Evolutionary conservation across 164 flowering plant species (phyloP).

Genomic region (Vitis riparia): DNA sequence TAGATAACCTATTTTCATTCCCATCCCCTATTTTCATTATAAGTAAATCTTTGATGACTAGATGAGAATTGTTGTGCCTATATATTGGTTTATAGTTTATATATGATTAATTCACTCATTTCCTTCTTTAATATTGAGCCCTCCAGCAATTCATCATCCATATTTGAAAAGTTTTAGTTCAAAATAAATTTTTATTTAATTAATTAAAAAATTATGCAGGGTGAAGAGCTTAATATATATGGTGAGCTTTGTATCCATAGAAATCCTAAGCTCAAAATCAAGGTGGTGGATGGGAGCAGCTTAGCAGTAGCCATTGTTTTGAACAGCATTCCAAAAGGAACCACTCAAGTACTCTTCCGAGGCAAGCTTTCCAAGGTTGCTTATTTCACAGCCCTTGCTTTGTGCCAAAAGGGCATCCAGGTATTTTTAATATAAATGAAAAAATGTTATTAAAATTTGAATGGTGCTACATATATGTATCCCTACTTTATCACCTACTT

Average conservation of each 20-base stretch:
- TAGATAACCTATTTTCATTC: too few relatives aligned
- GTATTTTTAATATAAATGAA: slow-evolving; percentile 22
- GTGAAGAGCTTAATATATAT: slow-evolving; percentile 42
- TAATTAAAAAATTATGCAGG: slow-evolving; percentile 16
- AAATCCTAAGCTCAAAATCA: slow-evolving; percentile 42
- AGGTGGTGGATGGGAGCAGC: slow-evolving; percentile 69
- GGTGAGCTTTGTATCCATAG: slow-evolving; percentile 35
- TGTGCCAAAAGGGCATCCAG: slow-evolving; percentile 51
- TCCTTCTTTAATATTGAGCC: not conserved
- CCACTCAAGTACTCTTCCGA: slow-evolving; percentile 48
- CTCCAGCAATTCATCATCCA: slow-evolving; percentile 1
- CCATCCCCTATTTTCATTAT: too few relatives aligned
- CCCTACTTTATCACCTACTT: not conserved
- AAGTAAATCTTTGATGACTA: too few relatives aligned
- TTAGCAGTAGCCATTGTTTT: slow-evolving; percentile 63
- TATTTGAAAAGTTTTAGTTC: too few relatives aligned
- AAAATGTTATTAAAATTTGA: not conserved
- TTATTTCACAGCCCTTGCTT: slow-evolving; percentile 28
- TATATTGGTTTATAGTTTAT: too few relatives aligned
- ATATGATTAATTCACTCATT: too few relatives aligned
- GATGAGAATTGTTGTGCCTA: too few relatives aligned
- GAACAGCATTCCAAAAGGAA: slow-evolving; percentile 55
- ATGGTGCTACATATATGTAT: too few relatives aligned
- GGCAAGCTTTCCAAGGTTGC: slow-evolving; percentile 49
- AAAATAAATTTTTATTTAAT: not conserved